Conservation (phyloP, 805 yeast species). For the Sugiyamaella lignohabitans region DNA sequence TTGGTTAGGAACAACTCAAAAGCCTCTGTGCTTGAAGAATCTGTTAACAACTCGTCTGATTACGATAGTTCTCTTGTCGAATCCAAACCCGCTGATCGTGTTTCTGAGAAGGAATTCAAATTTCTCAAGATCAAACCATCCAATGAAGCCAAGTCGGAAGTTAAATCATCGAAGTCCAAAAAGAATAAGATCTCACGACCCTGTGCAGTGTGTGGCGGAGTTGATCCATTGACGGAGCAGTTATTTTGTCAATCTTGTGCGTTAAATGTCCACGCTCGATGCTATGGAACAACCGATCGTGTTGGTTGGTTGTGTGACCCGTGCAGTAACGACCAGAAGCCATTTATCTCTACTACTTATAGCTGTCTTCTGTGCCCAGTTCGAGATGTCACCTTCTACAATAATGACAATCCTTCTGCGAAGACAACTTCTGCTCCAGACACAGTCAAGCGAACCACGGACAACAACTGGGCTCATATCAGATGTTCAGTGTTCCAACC, state of each 20-base stretch:
- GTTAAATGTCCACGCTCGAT: constrained; percentile 58
- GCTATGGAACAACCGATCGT: constrained; percentile 47
- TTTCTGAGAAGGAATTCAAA: not conserved
- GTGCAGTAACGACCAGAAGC: constrained; percentile 65
- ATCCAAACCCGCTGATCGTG: not conserved
- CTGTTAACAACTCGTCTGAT: not conserved
- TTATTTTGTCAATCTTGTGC: constrained; percentile 62
- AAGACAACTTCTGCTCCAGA: constrained; percentile 42
- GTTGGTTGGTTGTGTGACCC: constrained; percentile 72
- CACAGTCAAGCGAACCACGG: constrained; percentile 59
- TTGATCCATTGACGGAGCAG: constrained; percentile 35
- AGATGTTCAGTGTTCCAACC: constrained; percentile 58
- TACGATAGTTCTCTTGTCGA: not conserved
- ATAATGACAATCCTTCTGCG: constrained; percentile 34
- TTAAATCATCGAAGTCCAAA: not conserved
- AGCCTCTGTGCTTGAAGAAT: not conserved
- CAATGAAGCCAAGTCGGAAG: not conserved
- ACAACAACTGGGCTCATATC: constrained; percentile 73
- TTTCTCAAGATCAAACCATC: not conserved
- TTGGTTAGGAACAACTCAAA: not conserved
- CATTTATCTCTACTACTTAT: constrained; percentile 50
- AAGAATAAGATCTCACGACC: constrained; percentile 28
- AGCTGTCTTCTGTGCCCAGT: constrained; percentile 60
- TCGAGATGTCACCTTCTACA: constrained; percentile 44
- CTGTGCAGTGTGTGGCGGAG: constrained; percentile 55